A percentile compares a stretch with the other conserved stretches of the same genome.
Evolutionary conservation across 1,284 basidiomycete species (phyloP).

Genomic region (Cryptococcus sp.): DNA sequence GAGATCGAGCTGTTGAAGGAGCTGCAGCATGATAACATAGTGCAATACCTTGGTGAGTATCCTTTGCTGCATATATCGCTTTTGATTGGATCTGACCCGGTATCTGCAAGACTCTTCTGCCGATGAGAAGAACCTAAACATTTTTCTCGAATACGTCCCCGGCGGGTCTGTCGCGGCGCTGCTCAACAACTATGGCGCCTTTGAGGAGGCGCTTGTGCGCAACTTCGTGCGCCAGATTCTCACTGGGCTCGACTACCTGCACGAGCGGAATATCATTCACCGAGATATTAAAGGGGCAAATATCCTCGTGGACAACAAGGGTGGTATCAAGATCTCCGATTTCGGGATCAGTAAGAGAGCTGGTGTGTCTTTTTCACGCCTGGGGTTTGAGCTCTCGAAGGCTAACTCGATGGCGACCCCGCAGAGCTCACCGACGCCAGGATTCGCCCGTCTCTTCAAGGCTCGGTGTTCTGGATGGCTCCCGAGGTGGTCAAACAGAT

Average conservation of each 20-base stretch:
- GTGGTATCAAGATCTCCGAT: constrained; percentile 96
- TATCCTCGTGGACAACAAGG: constrained; percentile 97
- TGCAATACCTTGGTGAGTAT: constrained; percentile 86
- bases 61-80: background rate
- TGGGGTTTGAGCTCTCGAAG: constrained; percentile 52
- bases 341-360: constrained; percentile 99
- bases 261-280: constrained; percentile 92
- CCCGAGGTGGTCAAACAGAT: constrained; percentile 98
- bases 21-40: constrained; percentile 93
- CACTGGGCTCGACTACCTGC: constrained; percentile 85
- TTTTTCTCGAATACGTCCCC: constrained; percentile 98
- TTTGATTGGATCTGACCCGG: background rate
- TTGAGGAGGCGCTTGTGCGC: constrained; percentile 89
- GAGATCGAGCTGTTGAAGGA: constrained; percentile 96
- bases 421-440: constrained; percentile 66
- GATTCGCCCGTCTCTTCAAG: constrained; percentile 80
- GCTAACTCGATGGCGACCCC: constrained; percentile 67
- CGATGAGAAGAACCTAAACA: constrained; percentile 86
- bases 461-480: constrained; percentile 99
- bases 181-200: constrained; percentile 89
- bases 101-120: constrained; percentile 69
- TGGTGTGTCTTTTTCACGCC: constrained; percentile 59
- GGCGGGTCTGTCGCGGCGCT: constrained; percentile 94
- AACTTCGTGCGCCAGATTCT: constrained; percentile 95
- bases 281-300: constrained; percentile 99